Conservation (phyloP, 192 early-diverging fungal species). For the Geranomyces variabilis region DNA sequence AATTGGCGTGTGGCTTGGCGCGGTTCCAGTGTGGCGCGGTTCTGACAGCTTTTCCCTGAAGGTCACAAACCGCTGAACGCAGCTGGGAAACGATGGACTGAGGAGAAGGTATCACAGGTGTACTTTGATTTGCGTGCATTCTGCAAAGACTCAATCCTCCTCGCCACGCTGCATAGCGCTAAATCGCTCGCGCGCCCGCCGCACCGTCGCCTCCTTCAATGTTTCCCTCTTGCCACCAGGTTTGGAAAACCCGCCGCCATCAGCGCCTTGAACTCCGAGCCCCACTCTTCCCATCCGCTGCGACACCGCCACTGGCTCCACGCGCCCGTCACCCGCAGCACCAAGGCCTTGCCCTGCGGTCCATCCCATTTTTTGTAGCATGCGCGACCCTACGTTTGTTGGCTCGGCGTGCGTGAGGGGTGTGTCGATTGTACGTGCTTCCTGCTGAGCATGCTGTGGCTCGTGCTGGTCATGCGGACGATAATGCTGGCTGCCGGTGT, state of each 20-base stretch:
- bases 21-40: too few species aligned
- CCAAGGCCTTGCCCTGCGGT: conserved; percentile 39
- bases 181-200: conserved; percentile 29
- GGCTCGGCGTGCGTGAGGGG: conserved; percentile 8
- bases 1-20: too few species aligned
- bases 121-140: too few species aligned
- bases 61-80: too few species aligned
- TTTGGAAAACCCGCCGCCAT: neutral
- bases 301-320: conserved; percentile 31
- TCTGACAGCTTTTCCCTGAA: too few species aligned
- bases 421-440: neutral
- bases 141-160: neutral
- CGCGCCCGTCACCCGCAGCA: conserved; percentile 23
- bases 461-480: neutral
- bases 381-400: conserved; percentile 25
- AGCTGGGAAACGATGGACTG: too few species aligned
- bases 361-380: conserved; percentile 46
- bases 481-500: neutral
- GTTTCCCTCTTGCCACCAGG: conserved; percentile 21
- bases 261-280: conserved; percentile 11
- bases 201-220: conserved; percentile 29
- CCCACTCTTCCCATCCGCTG: conserved; percentile 18
- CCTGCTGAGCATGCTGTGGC: neutral
- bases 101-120: too few species aligned
- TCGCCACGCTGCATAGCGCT: conserved; percentile 6